Evolutionary conservation across 441 rosid species (phyloP), one percentile per base, ranked within the genome.

Genomic region (Hura crepitans): DNA sequence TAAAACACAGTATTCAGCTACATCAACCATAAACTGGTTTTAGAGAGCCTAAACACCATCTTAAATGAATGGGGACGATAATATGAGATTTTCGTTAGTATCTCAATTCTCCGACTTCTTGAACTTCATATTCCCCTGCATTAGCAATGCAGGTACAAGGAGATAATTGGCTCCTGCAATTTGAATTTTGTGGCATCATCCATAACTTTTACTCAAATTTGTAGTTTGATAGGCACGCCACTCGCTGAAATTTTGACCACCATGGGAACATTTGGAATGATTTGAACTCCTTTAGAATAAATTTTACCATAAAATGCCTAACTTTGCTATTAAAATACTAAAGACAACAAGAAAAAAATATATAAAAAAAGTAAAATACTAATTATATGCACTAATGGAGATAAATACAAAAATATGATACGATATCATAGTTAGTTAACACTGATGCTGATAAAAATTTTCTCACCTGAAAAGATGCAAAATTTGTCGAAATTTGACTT

Each of bases 401-500:
- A 53, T 39, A 27, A 39, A 22, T n/a, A 0, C 0, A 8, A n/a
- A 6, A 54, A 9, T 6, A 30, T 50, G 43, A 14, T 20, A 39
- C 31, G 68, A 30, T 11, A 63, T 71, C 43, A 37, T 27, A 35
- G 54, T 18, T 22, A 22, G 14, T 64, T 12, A 56, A 64, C 42
- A 59, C 5, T 12, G 23, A 55, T 20, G 49, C 13, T 25, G 60
- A 47, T 9, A 74, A 50, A 61, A 30, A 42, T 3, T 22, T 61
- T 22, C 45, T 81, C 72, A 89, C 98, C 97, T 92, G 95, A 53
- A 84, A 83, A 75, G 92, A 80, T 45, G 90, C 75, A 72, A 92
- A 84, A 78, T 92, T 92, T 56, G 90, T 57, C 67, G 95, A 84
- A 71, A 92, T 84, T 76, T 90, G 97, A 78, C 80, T 82, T 56